Percentiles rank a stretch among this genome's conserved stretches.
phyloP scores from a whole-genome alignment of 164 flowering plant species.

The Dillenia turbinata region DNA sequence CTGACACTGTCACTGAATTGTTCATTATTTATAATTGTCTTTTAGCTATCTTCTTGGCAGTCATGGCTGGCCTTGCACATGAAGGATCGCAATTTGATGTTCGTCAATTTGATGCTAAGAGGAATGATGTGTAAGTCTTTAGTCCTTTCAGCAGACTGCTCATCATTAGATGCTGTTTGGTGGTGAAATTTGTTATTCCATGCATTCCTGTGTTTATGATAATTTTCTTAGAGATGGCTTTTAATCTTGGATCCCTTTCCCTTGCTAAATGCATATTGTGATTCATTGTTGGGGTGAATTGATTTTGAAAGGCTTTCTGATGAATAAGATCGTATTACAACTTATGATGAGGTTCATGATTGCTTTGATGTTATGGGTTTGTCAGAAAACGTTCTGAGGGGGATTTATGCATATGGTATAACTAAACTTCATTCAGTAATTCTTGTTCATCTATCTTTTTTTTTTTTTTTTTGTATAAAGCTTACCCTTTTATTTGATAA shows the following conservation, averaged over 20 bases:
- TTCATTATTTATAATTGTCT: too few species aligned
- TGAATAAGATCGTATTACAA: constrained; percentile 52
- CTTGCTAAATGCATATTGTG: not conserved
- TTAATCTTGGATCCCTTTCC: not conserved
- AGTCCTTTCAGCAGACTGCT: too few species aligned
- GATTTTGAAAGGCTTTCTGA: constrained; percentile 13
- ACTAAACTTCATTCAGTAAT: not conserved
- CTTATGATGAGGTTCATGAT: constrained; percentile 57
- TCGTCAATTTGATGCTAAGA: constrained; percentile 22
- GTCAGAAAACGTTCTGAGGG: constrained; percentile 66
- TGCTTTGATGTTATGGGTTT: constrained; percentile 62
- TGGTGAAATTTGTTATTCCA: too few species aligned
- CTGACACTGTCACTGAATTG: too few species aligned
- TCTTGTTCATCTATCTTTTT: not conserved
- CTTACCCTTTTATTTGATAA: not conserved
- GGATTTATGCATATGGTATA: constrained; percentile 74
- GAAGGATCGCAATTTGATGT: constrained; percentile 26
- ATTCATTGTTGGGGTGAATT: not conserved
- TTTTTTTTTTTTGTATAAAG: not conserved
- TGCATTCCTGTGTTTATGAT: too few species aligned
- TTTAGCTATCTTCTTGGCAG: constrained; percentile 1
- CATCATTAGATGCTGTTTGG: too few species aligned
- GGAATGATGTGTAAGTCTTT: constrained; percentile 16
- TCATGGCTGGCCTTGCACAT: constrained; percentile 15
- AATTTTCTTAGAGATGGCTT: too few species aligned